phyloP scores from a whole-genome alignment of 2,329 filamentous ascomycete species.

The Ceratocystis albifundus region DNA sequence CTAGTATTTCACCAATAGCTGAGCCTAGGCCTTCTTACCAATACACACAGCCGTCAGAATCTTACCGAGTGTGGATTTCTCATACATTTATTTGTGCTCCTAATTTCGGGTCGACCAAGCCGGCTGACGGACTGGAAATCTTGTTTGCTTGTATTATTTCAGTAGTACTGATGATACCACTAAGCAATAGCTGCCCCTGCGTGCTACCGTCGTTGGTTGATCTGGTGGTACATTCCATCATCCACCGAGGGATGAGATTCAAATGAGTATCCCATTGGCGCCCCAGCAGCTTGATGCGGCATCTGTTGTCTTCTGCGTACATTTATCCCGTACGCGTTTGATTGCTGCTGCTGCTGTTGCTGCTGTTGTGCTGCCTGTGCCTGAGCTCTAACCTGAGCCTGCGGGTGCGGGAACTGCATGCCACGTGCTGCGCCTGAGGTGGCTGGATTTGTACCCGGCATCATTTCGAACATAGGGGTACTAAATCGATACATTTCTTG shows the following conservation, averaged over 20 bases:
- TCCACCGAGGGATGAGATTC: constrained; percentile 15
- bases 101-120: neutral
- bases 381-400: constrained; percentile 13
- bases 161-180: neutral
- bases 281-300: constrained; percentile 1
- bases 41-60: neutral
- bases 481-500: constrained; percentile 7
- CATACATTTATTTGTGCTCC: neutral
- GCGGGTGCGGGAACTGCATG: constrained; percentile 16
- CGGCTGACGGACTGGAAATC: neutral
- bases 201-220: constrained; percentile 5
- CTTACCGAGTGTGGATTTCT: neutral
- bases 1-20: too few species aligned
- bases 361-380: constrained; percentile 14
- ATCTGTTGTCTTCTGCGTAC: constrained; percentile 6
- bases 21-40: neutral
- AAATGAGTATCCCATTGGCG: constrained; percentile 13
- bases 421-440: neutral
- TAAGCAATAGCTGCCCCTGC: neutral
- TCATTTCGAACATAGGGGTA: constrained; percentile 9
- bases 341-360: constrained; percentile 16
- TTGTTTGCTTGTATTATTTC: neutral
- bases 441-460: neutral
- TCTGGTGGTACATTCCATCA: constrained; percentile 13
- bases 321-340: neutral